A percentile compares a stretch with the other conserved stretches of the same genome.
phyloP scores from a whole-genome alignment of 495 filamentous ascomycete genomes.

The Aspergillus homomorphus region DNA sequence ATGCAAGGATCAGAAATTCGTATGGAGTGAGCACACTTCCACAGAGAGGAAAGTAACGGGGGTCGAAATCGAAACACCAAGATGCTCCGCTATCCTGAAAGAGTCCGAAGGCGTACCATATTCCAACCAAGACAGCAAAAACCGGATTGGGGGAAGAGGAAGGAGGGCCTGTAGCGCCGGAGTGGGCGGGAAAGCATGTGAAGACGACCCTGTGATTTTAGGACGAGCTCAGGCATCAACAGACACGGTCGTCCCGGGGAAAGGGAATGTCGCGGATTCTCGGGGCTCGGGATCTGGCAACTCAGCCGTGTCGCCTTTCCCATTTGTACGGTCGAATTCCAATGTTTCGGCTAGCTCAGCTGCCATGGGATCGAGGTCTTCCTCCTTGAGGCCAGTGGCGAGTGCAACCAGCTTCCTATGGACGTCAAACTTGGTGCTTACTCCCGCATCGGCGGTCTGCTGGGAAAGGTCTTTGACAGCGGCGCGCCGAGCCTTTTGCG shows the following conservation, averaged over 20 bases:
- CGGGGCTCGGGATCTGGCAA: constrained; percentile 31
- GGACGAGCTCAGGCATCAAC: constrained; percentile 33
- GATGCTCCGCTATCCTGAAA: neutral
- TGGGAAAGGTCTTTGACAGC: constrained; percentile 45
- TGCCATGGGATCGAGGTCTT: constrained; percentile 48
- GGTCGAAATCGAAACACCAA: constrained; percentile 3
- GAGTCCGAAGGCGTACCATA: neutral
- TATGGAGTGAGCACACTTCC: constrained; percentile 12
- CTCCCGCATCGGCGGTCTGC: constrained; percentile 47
- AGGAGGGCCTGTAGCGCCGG: constrained; percentile 15
- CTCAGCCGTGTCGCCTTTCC: constrained; percentile 29
- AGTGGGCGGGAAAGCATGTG: neutral
- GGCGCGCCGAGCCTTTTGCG: constrained; percentile 40
- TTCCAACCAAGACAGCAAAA: neutral
- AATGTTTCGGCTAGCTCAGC: constrained; percentile 45
- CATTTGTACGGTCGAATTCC: constrained; percentile 47
- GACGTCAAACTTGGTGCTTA: constrained; percentile 51
- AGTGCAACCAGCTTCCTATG: constrained; percentile 52
- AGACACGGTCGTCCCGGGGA: constrained; percentile 29
- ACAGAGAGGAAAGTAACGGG: constrained; percentile 40
- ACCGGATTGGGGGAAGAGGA: neutral
- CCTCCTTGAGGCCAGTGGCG: constrained; percentile 48
- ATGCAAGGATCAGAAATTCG: constrained; percentile 2
- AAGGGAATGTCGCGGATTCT: constrained; percentile 24
- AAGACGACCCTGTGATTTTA: neutral